Conservation (phyloP, 1,284 basidiomycete species). For the Kalmanozyma brasiliensis region DNA sequence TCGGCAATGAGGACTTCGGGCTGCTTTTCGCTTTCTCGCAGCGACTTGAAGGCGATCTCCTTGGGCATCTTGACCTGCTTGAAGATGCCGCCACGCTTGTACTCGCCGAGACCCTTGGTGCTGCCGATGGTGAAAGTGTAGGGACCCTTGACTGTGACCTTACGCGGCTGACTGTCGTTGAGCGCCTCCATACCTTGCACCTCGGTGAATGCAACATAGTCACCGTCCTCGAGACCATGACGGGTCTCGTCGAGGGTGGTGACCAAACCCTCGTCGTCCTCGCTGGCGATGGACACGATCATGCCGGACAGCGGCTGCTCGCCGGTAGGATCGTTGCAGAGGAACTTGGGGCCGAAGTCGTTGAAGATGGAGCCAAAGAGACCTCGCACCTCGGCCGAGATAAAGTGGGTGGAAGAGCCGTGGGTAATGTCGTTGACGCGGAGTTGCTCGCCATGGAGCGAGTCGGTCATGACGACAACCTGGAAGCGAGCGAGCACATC, state of each 20-base stretch:
- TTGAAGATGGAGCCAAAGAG: constrained; percentile 96
- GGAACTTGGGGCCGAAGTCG: constrained; percentile 94
- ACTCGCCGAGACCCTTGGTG: constrained; percentile 72
- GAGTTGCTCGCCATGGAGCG: constrained; percentile 81
- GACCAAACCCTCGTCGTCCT: constrained; percentile 82
- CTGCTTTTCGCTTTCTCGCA: constrained; percentile 82
- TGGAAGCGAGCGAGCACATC: constrained; percentile 59
- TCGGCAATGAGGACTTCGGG: constrained; percentile 96
- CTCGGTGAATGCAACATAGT: constrained; percentile 97
- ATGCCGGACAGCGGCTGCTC: constrained; percentile 93
- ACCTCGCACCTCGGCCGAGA: constrained; percentile 89
- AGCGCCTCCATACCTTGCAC: constrained; percentile 93
- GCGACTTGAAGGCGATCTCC: constrained; percentile 82
- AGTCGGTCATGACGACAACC: constrained; percentile 88
- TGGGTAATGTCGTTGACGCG: constrained; percentile 87
- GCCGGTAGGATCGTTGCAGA: constrained; percentile 93
- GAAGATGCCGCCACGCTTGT: constrained; percentile 91
- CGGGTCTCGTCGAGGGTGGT: constrained; percentile 97
- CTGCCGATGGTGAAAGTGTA: constrained; percentile 68
- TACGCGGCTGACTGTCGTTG: constrained; percentile 89
- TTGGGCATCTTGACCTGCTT: constrained; percentile 99
- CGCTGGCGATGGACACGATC: constrained; percentile 77
- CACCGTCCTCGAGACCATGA: constrained; percentile 96
- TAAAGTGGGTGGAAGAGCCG: constrained; percentile 81
- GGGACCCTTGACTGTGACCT: constrained; percentile 85